Evolutionary conservation across 2,329 filamentous ascomycete species (phyloP).

Genomic region (Scedosporium aurantiacum): DNA sequence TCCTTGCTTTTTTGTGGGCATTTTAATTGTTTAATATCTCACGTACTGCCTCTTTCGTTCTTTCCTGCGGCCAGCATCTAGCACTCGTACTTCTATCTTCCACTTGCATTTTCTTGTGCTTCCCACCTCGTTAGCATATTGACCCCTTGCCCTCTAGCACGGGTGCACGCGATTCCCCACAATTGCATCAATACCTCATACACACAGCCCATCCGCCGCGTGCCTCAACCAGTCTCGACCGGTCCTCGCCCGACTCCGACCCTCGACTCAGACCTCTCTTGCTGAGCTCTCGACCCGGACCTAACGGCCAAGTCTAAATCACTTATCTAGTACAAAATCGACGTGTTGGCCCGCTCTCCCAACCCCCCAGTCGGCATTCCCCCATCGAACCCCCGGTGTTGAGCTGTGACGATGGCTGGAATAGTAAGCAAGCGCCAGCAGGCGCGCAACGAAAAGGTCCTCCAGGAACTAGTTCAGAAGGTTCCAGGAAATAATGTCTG

Average conservation of each 20-base stretch:
- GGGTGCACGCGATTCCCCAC: neutral
- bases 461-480: constrained; percentile 79
- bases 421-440: constrained; percentile 91
- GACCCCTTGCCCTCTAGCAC: neutral
- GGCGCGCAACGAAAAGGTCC: constrained; percentile 84
- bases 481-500: constrained; percentile 84
- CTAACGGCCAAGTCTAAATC: neutral
- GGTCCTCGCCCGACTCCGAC: neutral
- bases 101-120: neutral
- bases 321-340: neutral
- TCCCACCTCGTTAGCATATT: neutral
- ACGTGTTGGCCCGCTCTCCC: neutral
- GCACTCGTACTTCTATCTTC: neutral
- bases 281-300: neutral
- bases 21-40: neutral
- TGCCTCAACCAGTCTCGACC: neutral
- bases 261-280: neutral
- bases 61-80: neutral
- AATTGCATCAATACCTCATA: neutral
- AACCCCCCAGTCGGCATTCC: neutral
- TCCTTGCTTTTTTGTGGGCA: neutral
- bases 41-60: neutral
- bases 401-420: constrained; percentile 46
- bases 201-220: neutral
- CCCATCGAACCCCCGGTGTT: neutral